Evolutionary conservation across 108 stramenopile species (phyloP), one percentile per base, ranked within the genome.

Genomic region (Skeletonema tropicum): DNA sequence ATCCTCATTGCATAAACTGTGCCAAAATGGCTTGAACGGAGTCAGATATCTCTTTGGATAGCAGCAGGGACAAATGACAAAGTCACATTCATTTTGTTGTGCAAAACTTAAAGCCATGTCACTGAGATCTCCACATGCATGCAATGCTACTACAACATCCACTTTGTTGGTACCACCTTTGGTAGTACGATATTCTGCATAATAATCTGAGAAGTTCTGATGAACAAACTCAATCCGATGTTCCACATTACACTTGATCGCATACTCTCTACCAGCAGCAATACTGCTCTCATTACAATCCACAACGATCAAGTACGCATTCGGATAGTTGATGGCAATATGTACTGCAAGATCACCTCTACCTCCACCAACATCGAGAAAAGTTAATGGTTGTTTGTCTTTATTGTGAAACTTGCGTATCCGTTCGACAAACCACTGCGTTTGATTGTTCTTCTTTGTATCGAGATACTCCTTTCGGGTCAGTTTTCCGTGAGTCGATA

Each of bases 51-150:
- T 29, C 21, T 78, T 78, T 14, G 72, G 52, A 35, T 78, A 89
- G 64, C 89, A 89, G 21, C 89, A 89, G 1, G 89, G 89, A 36
- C 78, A 79, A 48, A 89, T 84, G 41, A 89, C 85, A 60, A 89
- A 87, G 8, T 67, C 67, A n/a, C 82, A 83, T 11, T 74, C 45
- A 42, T 83, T 79, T 10, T 64, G 23, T 19, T 74, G 32, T 23
- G 89, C 89, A 66, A 85, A 86, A 9, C 45, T 58, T 46, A 89
- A 30, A 17, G 89, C 89, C 74, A 85, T 45, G 64, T 90, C 89
- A 11, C 85, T 82, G 58, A 90, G 77, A 62, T 86, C 80, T 46
- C 89, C 89, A 62, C 89, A 90, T 23, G 89, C 89, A 84, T 90
- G 89, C 48, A 87, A 66, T 19, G 71, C 74, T 21, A 87, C 86